These are phyloP conservation scores for Arthrobotrys iridis DNA, from an alignment of 2,329 filamentous ascomycete genomes.

Conservation along the genomic window DNA sequence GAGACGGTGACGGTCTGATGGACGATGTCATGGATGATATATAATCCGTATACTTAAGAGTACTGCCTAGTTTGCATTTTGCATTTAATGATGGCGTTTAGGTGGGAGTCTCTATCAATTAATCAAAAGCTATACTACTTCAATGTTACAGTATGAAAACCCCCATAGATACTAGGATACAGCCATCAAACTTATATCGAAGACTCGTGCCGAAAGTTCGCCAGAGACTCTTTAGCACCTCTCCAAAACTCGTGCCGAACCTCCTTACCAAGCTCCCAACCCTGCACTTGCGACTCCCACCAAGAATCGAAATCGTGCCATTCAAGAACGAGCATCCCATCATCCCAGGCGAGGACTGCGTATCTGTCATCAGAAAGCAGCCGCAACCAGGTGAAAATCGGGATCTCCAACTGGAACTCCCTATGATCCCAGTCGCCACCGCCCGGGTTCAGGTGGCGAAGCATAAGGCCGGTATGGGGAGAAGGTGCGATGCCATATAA, in stretches of 20 bases:
- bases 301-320: slow-evolving; percentile 28
- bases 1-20: slow-evolving; percentile 46
- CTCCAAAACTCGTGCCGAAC: not conserved
- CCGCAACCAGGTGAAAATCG: too few relatives aligned
- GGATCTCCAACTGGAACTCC: not conserved
- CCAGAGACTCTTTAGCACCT: not conserved
- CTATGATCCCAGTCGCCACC: not conserved
- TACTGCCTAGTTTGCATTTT: not conserved
- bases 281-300: not conserved
- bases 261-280: not conserved
- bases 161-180: not conserved
- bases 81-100: slow-evolving; percentile 35
- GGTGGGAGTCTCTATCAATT: not conserved
- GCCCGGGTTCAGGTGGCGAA: not conserved
- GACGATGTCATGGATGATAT: slow-evolving; percentile 53
- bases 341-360: not conserved
- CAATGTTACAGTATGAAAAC: not conserved
- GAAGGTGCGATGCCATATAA: not conserved
- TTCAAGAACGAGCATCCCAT: slow-evolving; percentile 5
- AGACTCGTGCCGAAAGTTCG: not conserved
- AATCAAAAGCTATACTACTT: not conserved
- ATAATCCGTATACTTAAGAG: not conserved
- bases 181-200: not conserved
- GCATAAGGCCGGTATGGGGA: not conserved
- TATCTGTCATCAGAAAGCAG: not conserved